phyloP scores from a whole-genome alignment of 192 early-diverging fungal species.

The Gonapodya sp. region DNA sequence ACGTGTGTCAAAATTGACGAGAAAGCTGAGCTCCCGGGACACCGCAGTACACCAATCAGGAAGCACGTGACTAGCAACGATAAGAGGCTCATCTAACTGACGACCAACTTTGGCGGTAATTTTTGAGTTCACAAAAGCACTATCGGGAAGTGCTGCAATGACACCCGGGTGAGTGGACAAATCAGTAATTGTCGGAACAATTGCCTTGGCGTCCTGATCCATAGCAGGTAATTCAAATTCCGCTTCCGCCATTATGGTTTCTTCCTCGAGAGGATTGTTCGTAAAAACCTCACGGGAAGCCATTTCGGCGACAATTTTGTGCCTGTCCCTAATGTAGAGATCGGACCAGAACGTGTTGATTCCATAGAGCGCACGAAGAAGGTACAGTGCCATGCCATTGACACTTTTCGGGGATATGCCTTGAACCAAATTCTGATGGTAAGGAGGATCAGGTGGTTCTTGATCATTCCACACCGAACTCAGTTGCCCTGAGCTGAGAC shows the following conservation, averaged over 20 bases:
- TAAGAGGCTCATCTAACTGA: conserved; percentile 80
- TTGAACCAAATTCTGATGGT: neutral
- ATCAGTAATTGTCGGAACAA: neutral
- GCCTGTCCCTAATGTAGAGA: conserved; percentile 22
- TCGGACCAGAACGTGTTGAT: conserved; percentile 31
- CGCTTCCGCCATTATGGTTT: neutral
- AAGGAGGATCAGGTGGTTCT: no score
- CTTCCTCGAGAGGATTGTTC: neutral
- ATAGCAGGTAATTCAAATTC: no score
- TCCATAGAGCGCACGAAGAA: conserved; percentile 27
- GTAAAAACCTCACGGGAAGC: conserved; percentile 17
- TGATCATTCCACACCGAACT: no score
- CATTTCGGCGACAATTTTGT: conserved; percentile 24
- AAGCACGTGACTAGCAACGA: conserved; percentile 71
- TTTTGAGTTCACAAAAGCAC: conserved; percentile 67
- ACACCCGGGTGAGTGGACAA: neutral
- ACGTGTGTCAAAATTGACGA: conserved; percentile 76
- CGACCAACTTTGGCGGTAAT: conserved; percentile 74
- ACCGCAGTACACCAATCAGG: conserved; percentile 66
- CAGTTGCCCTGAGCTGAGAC: no score
- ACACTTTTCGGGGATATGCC: neutral
- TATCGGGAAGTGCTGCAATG: conserved; percentile 15
- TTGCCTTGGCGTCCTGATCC: neutral
- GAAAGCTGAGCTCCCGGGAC: conserved; percentile 56
- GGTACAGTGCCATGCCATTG: conserved; percentile 11